Percentiles rank a stretch among this genome's conserved stretches.
phyloP scores from a whole-genome alignment of 2,329 filamentous ascomycete species.

The Rutstroemia sp. region DNA sequence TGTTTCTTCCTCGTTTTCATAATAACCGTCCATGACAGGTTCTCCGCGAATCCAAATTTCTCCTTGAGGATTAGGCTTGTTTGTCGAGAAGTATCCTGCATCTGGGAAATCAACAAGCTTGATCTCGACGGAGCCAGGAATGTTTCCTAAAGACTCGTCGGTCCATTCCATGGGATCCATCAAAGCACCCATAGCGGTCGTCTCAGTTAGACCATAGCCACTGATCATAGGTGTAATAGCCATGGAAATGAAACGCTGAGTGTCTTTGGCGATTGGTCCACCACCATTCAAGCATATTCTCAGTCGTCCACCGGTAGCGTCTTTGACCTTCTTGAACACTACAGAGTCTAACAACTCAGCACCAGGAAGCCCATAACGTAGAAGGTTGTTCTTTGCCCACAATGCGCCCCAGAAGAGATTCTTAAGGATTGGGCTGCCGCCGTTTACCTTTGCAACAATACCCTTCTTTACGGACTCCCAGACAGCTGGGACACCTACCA shows the following conservation, averaged over 20 bases:
- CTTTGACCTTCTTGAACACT: conserved; percentile 87
- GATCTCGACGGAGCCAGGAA: conserved; percentile 71
- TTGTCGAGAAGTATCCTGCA: conserved; percentile 68
- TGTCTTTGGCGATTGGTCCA: conserved; percentile 81
- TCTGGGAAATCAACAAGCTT: conserved; percentile 90
- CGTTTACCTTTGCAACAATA: conserved; percentile 62
- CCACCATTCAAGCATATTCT: conserved; percentile 92
- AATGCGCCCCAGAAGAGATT: conserved; percentile 70
- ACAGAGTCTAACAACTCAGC: conserved; percentile 67
- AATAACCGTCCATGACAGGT: conserved; percentile 71
- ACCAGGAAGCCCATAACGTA: conserved; percentile 54
- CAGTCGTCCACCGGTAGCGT: conserved; percentile 80
- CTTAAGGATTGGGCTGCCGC: conserved; percentile 60
- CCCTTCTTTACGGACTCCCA: conserved; percentile 98
- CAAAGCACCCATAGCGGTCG: conserved; percentile 73
- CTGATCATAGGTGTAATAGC: conserved; percentile 89
- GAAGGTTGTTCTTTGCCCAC: conserved; percentile 51
- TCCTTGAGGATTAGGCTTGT: conserved; percentile 71
- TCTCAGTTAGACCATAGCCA: conserved; percentile 94
- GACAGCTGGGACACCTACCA: conserved; percentile 90
- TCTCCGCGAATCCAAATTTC: conserved; percentile 85
- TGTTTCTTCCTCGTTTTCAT: conserved; percentile 65
- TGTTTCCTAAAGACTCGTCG: conserved; percentile 66
- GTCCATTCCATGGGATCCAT: conserved; percentile 83
- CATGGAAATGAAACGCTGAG: conserved; percentile 84